Percentiles rank a stretch among this genome's conserved stretches.
Evolutionary conservation across 306 rosid species (phyloP).

Genomic region (Pueraria montana): DNA sequence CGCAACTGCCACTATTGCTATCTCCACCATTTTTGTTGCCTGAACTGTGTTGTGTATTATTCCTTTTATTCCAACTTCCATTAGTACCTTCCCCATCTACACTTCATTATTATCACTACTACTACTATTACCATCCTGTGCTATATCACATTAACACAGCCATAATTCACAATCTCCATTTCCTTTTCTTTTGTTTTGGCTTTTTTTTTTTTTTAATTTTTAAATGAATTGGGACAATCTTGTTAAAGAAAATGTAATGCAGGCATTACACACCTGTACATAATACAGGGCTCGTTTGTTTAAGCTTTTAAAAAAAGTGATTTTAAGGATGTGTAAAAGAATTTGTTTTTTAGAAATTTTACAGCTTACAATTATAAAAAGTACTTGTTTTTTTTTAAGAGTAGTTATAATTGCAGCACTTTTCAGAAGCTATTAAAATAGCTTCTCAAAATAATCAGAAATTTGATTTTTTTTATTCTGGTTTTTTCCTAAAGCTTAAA

Average conservation of each 20-base stretch:
- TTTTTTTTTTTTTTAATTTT: background rate
- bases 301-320: background rate
- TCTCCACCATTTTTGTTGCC: slow-evolving; percentile 14
- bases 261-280: background rate
- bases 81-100: background rate
- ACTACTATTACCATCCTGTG: background rate
- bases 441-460: background rate
- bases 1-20: background rate
- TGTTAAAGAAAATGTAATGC: background rate
- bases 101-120: background rate
- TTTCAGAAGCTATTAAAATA: background rate
- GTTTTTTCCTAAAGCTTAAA: background rate
- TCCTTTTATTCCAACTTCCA: background rate
- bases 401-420: background rate
- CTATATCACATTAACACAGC: background rate
- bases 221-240: background rate
- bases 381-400: background rate
- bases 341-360: background rate
- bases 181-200: background rate
- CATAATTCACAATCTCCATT: background rate
- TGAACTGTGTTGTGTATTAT: background rate
- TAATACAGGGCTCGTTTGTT: background rate
- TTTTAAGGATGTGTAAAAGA: background rate
- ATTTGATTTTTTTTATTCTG: background rate
- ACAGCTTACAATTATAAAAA: background rate